Percentiles rank a stretch among this genome's conserved stretches.
Conservation (phyloP, 176 grass and related monocot species). For the Cenchrus purpureus region DNA sequence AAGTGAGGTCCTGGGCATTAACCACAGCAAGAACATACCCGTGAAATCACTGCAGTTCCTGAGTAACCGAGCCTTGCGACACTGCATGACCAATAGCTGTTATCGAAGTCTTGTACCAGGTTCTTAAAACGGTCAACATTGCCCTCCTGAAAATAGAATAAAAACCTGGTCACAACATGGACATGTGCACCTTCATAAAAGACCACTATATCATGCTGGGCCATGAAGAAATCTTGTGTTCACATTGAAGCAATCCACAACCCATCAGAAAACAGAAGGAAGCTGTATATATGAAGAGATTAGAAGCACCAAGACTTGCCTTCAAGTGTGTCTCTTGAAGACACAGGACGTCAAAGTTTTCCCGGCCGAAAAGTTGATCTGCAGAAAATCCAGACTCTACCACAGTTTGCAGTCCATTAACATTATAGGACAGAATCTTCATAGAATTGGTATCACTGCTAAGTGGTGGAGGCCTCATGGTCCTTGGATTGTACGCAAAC, state of each 20-base stretch:
- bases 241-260: conserved; percentile 7
- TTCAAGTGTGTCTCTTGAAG: conserved; percentile 92
- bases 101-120: conserved; percentile 35
- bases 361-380: conserved; percentile 56
- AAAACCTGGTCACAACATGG: conserved; percentile 2
- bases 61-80: conserved; percentile 55
- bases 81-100: conserved; percentile 61
- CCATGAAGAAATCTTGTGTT: not conserved
- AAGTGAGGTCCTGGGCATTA: not conserved
- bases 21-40: conserved; percentile 36
- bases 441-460: conserved; percentile 52
- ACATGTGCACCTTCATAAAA: conserved; percentile 12
- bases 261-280: not conserved
- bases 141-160: conserved; percentile 40
- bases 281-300: not conserved
- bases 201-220: not conserved
- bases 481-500: conserved; percentile 81
- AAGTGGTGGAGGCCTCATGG: conserved; percentile 77
- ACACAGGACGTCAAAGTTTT: conserved; percentile 89
- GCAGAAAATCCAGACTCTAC: conserved; percentile 54
- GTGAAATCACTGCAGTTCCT: conserved; percentile 54
- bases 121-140: conserved; percentile 37
- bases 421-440: conserved; percentile 90
- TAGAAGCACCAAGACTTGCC: conserved; percentile 50
- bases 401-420: conserved; percentile 71